Conservation (phyloP, 192 early-diverging fungal species). For the Gigaspora rosea region DNA sequence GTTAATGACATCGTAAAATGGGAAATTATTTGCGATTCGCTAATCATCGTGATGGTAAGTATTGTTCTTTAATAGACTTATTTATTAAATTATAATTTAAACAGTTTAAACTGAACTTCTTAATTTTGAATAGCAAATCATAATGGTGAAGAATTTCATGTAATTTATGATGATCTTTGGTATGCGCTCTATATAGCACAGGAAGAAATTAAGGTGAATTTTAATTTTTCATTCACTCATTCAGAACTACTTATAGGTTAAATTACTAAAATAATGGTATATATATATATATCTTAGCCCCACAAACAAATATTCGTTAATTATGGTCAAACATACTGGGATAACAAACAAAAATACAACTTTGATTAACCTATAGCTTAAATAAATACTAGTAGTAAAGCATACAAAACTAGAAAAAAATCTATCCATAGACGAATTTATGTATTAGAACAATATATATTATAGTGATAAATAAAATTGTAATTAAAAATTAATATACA, state of each 20-base stretch:
- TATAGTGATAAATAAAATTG: too few relatives aligned
- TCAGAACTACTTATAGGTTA: not conserved
- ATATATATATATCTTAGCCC: not conserved
- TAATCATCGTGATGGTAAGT: conserved; percentile 29
- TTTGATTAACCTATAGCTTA: too few relatives aligned
- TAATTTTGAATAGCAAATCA: conserved; percentile 5
- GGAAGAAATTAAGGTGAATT: conserved; percentile 11
- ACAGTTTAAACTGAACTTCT: not conserved
- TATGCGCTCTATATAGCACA: conserved; percentile 8
- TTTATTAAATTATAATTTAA: not conserved
- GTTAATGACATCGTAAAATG: conserved; percentile 28
- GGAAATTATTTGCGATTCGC: conserved; percentile 33
- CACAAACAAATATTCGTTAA: conserved; percentile 30
- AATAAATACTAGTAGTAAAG: not conserved
- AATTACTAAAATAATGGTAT: not conserved
- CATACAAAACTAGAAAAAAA: not conserved
- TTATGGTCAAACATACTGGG: conserved; percentile 28
- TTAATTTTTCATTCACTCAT: not conserved
- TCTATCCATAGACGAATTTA: not conserved
- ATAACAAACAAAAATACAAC: conserved; percentile 11
- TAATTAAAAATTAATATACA: too few relatives aligned
- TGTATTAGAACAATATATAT: too few relatives aligned
- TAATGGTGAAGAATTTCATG: conserved; percentile 18
- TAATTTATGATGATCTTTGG: conserved; percentile 24
- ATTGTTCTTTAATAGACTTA: not conserved